A percentile compares a stretch with the other conserved stretches of the same genome.
phyloP scores from a whole-genome alignment of 345 rosid species.

The Pistacia atlantica region DNA sequence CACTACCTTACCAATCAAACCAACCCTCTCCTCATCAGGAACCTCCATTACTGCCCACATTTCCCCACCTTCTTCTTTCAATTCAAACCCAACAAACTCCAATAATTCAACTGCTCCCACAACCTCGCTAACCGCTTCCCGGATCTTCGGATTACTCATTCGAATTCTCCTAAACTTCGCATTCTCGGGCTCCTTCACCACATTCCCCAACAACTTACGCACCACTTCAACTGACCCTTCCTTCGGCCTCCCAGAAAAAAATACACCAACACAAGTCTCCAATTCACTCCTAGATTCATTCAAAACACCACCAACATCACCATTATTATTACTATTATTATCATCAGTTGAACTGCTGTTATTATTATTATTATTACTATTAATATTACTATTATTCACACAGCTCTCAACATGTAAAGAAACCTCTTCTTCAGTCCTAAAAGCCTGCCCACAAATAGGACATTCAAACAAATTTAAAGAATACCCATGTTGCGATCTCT shows the following conservation, averaged over 20 bases:
- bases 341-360: background rate
- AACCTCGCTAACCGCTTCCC: conserved; percentile 77
- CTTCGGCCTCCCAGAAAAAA: conserved; percentile 57
- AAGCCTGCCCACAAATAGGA: conserved; percentile 68
- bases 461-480: conserved; percentile 74
- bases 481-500: conserved; percentile 74
- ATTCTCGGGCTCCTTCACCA: conserved; percentile 80
- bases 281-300: conserved; percentile 32
- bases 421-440: conserved; percentile 69
- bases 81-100: conserved; percentile 67
- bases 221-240: conserved; percentile 67
- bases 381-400: conserved; percentile 23
- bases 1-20: conserved; percentile 46
- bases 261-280: conserved; percentile 53
- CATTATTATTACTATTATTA: conserved; percentile 20
- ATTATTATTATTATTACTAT: background rate
- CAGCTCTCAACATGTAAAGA: conserved; percentile 80
- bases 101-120: conserved; percentile 77
- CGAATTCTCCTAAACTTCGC: conserved; percentile 80
- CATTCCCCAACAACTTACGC: conserved; percentile 66
- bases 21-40: conserved; percentile 47
- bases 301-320: conserved; percentile 21
- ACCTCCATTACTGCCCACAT: conserved; percentile 80
- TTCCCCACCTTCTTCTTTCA: conserved; percentile 75
- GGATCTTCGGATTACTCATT: conserved; percentile 81